Percentiles rank a stretch among this genome's conserved stretches.
phyloP scores from a whole-genome alignment of 441 rosid species.

The Omphalea diandra region DNA sequence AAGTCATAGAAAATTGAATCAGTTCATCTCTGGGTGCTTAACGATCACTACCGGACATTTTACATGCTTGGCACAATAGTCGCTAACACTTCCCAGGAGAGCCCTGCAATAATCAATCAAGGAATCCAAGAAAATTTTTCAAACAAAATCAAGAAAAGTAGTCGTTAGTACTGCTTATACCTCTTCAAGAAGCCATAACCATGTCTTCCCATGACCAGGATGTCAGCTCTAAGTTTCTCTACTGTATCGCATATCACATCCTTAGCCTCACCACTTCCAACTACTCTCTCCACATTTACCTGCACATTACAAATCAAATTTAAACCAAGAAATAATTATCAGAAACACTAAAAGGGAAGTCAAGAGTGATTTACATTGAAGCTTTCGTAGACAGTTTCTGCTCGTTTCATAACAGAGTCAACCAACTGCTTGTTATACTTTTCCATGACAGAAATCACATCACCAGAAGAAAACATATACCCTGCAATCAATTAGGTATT shows the following conservation, averaged over 20 bases:
- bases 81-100: conserved; percentile 76
- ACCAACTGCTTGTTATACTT: conserved; percentile 53
- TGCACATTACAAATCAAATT: conserved; percentile 24
- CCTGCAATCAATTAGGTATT: conserved; percentile 36
- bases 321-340: not conserved
- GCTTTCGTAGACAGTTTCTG: conserved; percentile 55
- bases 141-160: not conserved
- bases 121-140: not conserved
- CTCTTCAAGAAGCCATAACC: conserved; percentile 90
- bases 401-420: conserved; percentile 66
- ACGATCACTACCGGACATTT: conserved; percentile 76
- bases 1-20: not conserved
- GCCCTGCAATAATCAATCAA: conserved; percentile 36
- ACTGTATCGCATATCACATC: conserved; percentile 68
- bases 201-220: conserved; percentile 83
- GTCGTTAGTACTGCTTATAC: no score
- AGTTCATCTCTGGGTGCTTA: conserved; percentile 35
- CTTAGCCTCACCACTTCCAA: conserved; percentile 79
- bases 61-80: conserved; percentile 65
- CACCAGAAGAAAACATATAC: conserved; percentile 50
- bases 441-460: conserved; percentile 49
- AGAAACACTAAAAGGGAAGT: not conserved
- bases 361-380: conserved; percentile 27
- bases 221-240: conserved; percentile 65
- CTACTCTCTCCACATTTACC: conserved; percentile 54